Conservation (phyloP, 176 grass and related monocot genomes). For the maize (Zea mays) region DNA sequence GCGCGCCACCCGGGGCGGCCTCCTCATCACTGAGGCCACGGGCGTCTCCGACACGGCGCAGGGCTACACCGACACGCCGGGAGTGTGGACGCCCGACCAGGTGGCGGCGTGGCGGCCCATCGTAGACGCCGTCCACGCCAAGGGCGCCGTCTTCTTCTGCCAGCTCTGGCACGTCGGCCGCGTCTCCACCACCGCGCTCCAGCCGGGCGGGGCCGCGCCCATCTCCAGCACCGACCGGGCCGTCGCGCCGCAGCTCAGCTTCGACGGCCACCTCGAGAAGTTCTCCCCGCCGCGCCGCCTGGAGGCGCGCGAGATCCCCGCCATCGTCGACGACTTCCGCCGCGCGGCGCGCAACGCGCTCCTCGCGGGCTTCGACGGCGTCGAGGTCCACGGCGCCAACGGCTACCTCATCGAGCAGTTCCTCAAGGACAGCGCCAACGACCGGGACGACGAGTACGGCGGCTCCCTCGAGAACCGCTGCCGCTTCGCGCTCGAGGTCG, state of each 20-base stretch:
- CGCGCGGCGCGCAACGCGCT: constrained; percentile 59
- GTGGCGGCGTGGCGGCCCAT: constrained; percentile 55
- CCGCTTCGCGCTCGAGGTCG: constrained; percentile 53
- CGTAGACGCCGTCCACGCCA: constrained; percentile 47
- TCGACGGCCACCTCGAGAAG: constrained; percentile 12
- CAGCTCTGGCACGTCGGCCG: constrained; percentile 61
- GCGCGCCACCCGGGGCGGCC: constrained; percentile 38
- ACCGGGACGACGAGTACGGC: constrained; percentile 52
- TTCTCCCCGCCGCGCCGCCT: constrained; percentile 43
- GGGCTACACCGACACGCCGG: constrained; percentile 48
- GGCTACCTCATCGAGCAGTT: constrained; percentile 65
- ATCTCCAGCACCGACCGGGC: constrained; percentile 62
- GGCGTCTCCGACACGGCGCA: constrained; percentile 62
- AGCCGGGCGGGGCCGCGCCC: constrained; percentile 50
- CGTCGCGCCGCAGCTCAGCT: not conserved
- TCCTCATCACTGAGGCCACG: constrained; percentile 50
- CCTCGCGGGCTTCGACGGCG: constrained; percentile 61
- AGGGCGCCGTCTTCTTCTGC: constrained; percentile 62
- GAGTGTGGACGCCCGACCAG: constrained; percentile 53
- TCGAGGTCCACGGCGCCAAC: constrained; percentile 55
- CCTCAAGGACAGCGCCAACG: constrained; percentile 60
- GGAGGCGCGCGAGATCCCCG: constrained; percentile 32
- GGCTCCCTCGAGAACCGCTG: constrained; percentile 40
- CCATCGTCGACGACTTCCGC: constrained; percentile 55
- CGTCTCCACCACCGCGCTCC: constrained; percentile 45